Conservation (phyloP, 305 asterid genomes). For the Lippia alba region DNA sequence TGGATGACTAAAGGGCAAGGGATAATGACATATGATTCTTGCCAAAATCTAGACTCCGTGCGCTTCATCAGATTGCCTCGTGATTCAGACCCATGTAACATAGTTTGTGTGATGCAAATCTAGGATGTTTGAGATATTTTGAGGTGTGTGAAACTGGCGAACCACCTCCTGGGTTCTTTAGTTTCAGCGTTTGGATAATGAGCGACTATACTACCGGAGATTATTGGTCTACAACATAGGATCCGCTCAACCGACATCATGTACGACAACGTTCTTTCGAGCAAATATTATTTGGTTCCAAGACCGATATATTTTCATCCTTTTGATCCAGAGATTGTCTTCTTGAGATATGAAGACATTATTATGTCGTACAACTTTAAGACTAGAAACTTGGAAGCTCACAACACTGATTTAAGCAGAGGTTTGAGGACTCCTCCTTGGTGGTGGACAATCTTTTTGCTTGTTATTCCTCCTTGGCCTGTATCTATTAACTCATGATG, state of each 20-base stretch:
- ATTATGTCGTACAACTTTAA: neutral
- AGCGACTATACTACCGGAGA: neutral
- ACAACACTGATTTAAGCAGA: neutral
- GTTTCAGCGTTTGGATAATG: no score
- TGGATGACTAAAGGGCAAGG: neutral
- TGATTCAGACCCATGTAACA: neutral
- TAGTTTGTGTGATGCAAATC: neutral
- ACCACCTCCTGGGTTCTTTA: no score
- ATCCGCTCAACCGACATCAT: neutral
- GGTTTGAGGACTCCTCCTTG: no score
- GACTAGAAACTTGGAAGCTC: neutral
- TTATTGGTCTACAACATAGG: conserved; percentile 13
- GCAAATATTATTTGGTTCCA: neutral
- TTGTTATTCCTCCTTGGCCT: no score
- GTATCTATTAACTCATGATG: no score
- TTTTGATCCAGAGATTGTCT: conserved; percentile 9
- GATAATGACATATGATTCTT: neutral
- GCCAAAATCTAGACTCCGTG: neutral
- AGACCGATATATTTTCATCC: neutral
- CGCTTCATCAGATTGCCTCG: neutral
- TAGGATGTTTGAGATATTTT: conserved; percentile 11
- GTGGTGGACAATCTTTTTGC: no score
- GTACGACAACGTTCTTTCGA: neutral
- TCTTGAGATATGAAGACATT: neutral
- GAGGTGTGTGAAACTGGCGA: neutral